Evolutionary conservation across 2,329 filamentous ascomycete genomes (phyloP).

Genomic region (Trematosphaeria pertusa): DNA sequence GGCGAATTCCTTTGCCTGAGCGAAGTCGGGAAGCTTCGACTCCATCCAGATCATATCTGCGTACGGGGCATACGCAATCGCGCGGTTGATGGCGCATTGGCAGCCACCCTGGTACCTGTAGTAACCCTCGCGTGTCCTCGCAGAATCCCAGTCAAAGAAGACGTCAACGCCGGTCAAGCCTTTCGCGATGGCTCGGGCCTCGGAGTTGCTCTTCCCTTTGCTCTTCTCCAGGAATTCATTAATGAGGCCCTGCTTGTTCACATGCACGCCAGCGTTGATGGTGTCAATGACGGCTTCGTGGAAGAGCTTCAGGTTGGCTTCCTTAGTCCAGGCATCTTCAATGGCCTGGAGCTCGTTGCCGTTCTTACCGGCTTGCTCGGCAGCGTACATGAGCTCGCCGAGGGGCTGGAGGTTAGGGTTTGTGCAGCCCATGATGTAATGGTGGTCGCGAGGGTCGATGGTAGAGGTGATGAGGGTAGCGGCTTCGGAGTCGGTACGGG

Average conservation of each 20-base stretch:
- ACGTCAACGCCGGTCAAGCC: slow-evolving; percentile 79
- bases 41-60: slow-evolving; percentile 99
- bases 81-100: slow-evolving; percentile 88
- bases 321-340: slow-evolving; percentile 84
- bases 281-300: slow-evolving; percentile 85
- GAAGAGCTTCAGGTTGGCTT: slow-evolving; percentile 86
- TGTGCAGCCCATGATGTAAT: slow-evolving; percentile 88
- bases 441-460: slow-evolving; percentile 93
- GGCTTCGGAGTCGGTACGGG: slow-evolving; percentile 95
- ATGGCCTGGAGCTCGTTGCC: slow-evolving; percentile 85
- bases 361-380: slow-evolving; percentile 80
- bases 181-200: slow-evolving; percentile 81
- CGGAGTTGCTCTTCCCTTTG: slow-evolving; percentile 84
- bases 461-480: slow-evolving; percentile 96
- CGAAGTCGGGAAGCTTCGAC: slow-evolving; percentile 91
- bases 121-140: slow-evolving; percentile 91
- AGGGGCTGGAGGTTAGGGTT: slow-evolving; percentile 85
- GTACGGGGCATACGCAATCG: slow-evolving; percentile 90
- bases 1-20: slow-evolving; percentile 91
- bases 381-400: slow-evolving; percentile 87
- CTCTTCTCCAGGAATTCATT: slow-evolving; percentile 69
- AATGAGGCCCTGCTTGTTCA: slow-evolving; percentile 73
- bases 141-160: slow-evolving; percentile 94
- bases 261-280: slow-evolving; percentile 72
- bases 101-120: slow-evolving; percentile 93